These are phyloP conservation scores for Striga asiatica DNA, from an alignment of 257 asterid genomes.

Conservation along the genomic window DNA sequence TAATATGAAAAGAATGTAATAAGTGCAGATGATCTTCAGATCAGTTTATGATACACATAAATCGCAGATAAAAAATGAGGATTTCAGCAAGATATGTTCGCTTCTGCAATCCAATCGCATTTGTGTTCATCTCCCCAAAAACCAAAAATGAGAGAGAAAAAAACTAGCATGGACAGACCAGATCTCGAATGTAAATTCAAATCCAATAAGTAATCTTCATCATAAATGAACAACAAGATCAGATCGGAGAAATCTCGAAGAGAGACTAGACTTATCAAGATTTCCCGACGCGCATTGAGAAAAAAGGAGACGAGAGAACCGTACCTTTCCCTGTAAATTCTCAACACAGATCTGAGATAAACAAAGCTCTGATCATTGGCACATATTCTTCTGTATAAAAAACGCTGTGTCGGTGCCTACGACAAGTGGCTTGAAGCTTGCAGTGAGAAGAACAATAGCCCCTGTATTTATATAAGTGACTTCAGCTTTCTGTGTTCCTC, in stretches of 20 bases:
- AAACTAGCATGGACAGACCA: background rate
- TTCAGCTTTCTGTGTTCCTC: background rate
- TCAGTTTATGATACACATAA: conserved; percentile 11
- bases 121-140: background rate
- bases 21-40: conserved; percentile 16
- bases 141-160: too few species aligned
- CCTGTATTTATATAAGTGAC: conserved; percentile 15
- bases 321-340: conserved; percentile 14
- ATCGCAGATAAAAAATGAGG: background rate
- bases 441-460: conserved; percentile 5
- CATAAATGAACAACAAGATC: too few species aligned
- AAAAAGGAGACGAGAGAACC: too few species aligned
- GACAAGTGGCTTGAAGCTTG: conserved; percentile 5
- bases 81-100: background rate
- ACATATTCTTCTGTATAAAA: conserved; percentile 19
- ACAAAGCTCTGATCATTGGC: conserved; percentile 18
- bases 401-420: too few species aligned
- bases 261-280: background rate
- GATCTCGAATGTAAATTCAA: background rate
- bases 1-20: background rate
- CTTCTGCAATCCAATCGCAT: background rate
- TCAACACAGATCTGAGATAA: conserved; percentile 24
- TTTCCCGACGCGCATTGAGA: background rate
- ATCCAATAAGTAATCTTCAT: background rate
- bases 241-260: background rate